Conservation (phyloP, 495 filamentous ascomycete species). For the Daldinia childiae region DNA sequence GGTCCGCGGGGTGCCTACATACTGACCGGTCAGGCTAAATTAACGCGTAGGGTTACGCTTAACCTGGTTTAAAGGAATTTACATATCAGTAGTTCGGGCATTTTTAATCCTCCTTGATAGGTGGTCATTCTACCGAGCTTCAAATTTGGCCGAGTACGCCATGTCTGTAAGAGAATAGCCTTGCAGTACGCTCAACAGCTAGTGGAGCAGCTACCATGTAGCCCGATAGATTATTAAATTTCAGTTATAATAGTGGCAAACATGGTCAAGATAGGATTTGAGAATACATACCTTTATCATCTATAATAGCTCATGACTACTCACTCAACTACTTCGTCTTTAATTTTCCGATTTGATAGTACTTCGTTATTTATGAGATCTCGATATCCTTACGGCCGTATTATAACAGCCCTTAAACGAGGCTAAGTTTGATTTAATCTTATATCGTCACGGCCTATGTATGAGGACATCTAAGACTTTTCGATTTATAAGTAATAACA, state of each 20-base stretch:
- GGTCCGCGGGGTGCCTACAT: slow-evolving; percentile 27
- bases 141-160: slow-evolving; percentile 23
- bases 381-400: neutral
- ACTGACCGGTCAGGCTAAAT: slow-evolving; percentile 4
- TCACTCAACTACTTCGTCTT: neutral
- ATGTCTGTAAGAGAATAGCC: slow-evolving; percentile 6
- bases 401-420: neutral
- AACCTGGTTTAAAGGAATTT: slow-evolving; percentile 9
- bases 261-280: neutral
- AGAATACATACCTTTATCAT: neutral
- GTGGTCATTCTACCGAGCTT: slow-evolving; percentile 6
- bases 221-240: neutral
- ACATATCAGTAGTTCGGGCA: slow-evolving; percentile 22
- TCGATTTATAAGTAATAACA: neutral
- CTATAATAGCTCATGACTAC: too few relatives aligned
- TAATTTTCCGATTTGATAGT: neutral
- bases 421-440: neutral
- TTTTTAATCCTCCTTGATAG: slow-evolving; percentile 35
- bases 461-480: neutral
- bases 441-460: neutral
- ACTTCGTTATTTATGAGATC: neutral
- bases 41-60: neutral
- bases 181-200: neutral
- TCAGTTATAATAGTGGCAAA: neutral
- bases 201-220: neutral